Conservation (phyloP, 1,284 basidiomycete genomes). For the Apiotrichum veenhuisii region DNA sequence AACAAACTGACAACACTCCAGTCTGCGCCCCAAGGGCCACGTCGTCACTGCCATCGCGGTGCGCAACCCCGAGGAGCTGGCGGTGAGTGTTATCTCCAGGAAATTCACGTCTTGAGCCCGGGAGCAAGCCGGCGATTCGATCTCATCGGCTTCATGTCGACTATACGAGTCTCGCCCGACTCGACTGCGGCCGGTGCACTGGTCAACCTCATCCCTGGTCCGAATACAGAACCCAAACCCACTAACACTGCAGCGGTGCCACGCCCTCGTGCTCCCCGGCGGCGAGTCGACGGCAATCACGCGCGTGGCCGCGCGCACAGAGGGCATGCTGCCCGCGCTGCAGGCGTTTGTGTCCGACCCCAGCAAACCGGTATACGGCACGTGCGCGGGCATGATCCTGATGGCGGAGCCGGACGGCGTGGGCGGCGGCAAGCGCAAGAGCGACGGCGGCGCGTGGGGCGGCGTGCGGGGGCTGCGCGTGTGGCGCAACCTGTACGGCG, state of each 20-base stretch:
- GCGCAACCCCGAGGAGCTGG: slow-evolving; percentile 71
- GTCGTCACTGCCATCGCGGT: slow-evolving; percentile 55
- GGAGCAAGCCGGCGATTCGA: too few species aligned
- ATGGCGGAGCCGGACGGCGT: slow-evolving; percentile 62
- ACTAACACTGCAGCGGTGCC: slow-evolving; percentile 54
- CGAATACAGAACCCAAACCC: too few species aligned
- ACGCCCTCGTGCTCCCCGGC: slow-evolving; percentile 82
- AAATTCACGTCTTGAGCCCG: too few species aligned
- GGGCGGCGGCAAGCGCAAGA: slow-evolving; percentile 63
- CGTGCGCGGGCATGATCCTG: slow-evolving; percentile 94
- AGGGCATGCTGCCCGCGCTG: slow-evolving; percentile 75
- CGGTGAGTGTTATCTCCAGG: slow-evolving; percentile 28
- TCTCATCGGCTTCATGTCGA: too few species aligned
- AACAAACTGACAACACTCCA: slow-evolving; percentile 6
- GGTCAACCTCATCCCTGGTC: too few species aligned
- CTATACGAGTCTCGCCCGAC: too few species aligned
- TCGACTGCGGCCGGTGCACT: too few species aligned
- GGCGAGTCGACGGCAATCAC: slow-evolving; percentile 94
- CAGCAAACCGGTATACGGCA: slow-evolving; percentile 82
- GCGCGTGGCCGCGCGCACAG: slow-evolving; percentile 69
- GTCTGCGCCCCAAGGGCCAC: slow-evolving; percentile 25
- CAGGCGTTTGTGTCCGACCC: slow-evolving; percentile 61
- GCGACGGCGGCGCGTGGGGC: slow-evolving; percentile 53
- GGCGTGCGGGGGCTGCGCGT: slow-evolving; percentile 72
- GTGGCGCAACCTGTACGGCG: slow-evolving; percentile 75